Base-by-base conservation (phyloP, 257 asterid genomes). In the Apocynum venetum region DNA sequence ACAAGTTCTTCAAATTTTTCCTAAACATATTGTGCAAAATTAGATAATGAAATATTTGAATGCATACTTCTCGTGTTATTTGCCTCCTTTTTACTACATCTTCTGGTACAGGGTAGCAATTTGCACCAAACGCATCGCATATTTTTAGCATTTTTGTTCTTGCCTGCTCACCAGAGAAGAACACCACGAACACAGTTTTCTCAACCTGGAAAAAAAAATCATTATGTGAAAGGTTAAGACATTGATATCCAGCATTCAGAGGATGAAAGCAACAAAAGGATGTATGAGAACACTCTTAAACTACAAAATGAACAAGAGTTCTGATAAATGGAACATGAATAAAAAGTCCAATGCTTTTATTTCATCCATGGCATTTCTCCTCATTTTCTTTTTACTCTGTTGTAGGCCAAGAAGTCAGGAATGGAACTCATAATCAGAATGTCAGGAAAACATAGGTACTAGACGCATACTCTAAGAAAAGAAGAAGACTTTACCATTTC, bases 131-230 rank as follows among this genome's bases (percentile, higher is more conserved):
- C 64, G 99, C 97, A 74, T 96, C 99, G 85, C 99, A 96, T 78
- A 96, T 96, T 89, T 91, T 96, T 74, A 92, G 82, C 77, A 93
- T 91, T 87, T 96, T 96, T 73, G 87, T 88, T 79, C 97, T 93
- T 59, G 96, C 99, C 81, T 93, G 99, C 89, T 93, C 99, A 13
- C 99, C 97, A 56, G 99, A 96, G 93, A 92, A 96, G 96, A 93
- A 96, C 71, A 93, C 96, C 76, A 96, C 89, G 85, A 96, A 96
- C 79, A 96, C 90, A 77, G 85, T 88, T 86, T 96, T 93, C 91
- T 92, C 98, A 75, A 93, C 96, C 99, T 96, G 95, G 89, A 92
- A 76, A 57, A 83, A 78, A 47, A 66, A 88, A 83, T 69, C 85
- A 79, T 67, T 59, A 25, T 52, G 71, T 56, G 56, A 78, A 55